Evolutionary conservation across 129 eudicot genomes (phyloP), one percentile per base, ranked within the genome.

Genomic region (Artemisia tridentata): DNA sequence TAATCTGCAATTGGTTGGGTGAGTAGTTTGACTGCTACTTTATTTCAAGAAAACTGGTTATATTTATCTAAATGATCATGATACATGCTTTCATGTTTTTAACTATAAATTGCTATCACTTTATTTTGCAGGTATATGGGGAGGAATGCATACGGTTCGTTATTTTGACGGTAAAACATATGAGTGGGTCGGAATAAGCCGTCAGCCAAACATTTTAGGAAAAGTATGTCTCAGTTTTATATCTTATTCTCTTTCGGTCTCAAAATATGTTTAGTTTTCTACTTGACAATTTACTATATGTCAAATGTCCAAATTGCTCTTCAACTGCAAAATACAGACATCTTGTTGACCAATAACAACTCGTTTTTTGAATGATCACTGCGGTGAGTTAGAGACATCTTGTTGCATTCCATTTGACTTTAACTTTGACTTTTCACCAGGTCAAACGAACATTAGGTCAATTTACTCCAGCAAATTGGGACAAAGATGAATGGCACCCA

Each of bases 401-500:
- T 38, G 45, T 38, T 38, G 45, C 45, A 38, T 38, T 38, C 45
- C 45, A 7, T 38, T 8, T 38, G 11, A 38, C 45, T 38, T 38
- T 7, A 38, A 7, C 45, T 38, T 38, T 6, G 41, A 67, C 13
- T 63, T 38, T 41, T 12, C 43, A 16, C 23, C 76, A 93, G 99
- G 87, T 93, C 16, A 93, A 87, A 77, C 83, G 99, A 60, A 93
- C 99, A 49, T 68, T 93, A 53, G 87, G 96, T 68, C 99, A 93
- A 79, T 93, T 93, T 74, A 93, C 99, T 46, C 99, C 99, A 6
- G 99, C 99, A 34, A 85, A 79, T 52, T 93, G 99, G 99, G 99
- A 93, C 80, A 90, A 93, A 85, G 99, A 93, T 78, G 99, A 93
- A 85, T 93, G 99, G 99, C 99, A 86, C 72, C 97, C 97, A 17